These are phyloP conservation scores for Sarcodon sp. DNA, from an alignment of 768 basidiomycete genomes.

Conservation along the genomic window DNA sequence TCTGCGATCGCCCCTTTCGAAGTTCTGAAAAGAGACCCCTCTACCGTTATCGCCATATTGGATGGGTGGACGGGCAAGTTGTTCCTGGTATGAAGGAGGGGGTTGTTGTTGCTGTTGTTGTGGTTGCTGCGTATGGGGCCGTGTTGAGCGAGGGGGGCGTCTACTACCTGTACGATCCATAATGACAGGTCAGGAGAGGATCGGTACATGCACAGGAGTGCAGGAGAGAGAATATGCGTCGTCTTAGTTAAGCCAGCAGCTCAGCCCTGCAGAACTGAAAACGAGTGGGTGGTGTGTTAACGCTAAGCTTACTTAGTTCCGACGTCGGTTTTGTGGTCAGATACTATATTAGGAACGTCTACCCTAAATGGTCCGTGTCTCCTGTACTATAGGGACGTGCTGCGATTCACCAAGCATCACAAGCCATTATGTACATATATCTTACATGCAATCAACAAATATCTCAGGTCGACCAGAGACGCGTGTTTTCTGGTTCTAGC, in stretches of 20 bases:
- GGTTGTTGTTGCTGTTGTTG: conserved; percentile 12
- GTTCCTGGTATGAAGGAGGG: conserved; percentile 12
- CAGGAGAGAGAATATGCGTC: too few species aligned
- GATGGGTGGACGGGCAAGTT: conserved; percentile 6
- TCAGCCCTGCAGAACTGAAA: too few species aligned
- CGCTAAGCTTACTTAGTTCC: too few species aligned
- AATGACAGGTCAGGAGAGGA: conserved; percentile 2
- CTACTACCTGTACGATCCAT: conserved; percentile 23
- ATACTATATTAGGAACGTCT: too few species aligned
- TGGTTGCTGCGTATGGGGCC: conserved; percentile 15
- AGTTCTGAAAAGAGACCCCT: conserved; percentile 57
- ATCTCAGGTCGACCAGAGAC: conserved; percentile 22
- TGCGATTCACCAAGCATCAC: too few species aligned
- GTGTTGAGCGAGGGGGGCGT: conserved; percentile 19
- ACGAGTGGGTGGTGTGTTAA: too few species aligned
- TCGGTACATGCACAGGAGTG: background rate
- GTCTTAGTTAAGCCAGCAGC: too few species aligned
- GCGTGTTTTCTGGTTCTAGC: conserved; percentile 20
- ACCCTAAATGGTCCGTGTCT: too few species aligned
- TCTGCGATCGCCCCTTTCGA: conserved; percentile 58
- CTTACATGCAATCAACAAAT: too few species aligned
- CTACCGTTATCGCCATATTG: conserved; percentile 7
- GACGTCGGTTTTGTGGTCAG: too few species aligned
- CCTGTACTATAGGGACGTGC: too few species aligned
- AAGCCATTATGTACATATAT: too few species aligned